Percentiles rank a stretch among this genome's conserved stretches.
Evolutionary conservation across 1,284 basidiomycete genomes (phyloP).

Genomic region (Microbotryum lychnidis-dioicae): DNA sequence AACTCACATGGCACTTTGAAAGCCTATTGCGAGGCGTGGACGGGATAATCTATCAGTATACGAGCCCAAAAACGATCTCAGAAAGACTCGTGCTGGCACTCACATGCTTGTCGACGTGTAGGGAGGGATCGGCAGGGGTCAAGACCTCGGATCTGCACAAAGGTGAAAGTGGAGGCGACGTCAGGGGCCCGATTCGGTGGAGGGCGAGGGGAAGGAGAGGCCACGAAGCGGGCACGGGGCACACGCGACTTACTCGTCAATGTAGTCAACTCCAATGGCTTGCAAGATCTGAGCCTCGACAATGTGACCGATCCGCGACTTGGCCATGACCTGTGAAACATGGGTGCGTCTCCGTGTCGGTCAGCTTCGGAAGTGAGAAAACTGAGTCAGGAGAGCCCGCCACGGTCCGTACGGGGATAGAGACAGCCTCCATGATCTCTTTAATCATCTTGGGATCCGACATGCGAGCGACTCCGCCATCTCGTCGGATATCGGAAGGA

Average conservation of each 20-base stretch:
- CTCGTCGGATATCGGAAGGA: slow-evolving; percentile 83
- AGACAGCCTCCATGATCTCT: slow-evolving; percentile 76
- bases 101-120: slow-evolving; percentile 45
- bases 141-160: slow-evolving; percentile 77
- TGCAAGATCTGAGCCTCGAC: slow-evolving; percentile 88
- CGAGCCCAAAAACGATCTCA: background rate
- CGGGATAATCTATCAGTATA: background rate
- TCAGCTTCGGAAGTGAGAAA: slow-evolving; percentile 49
- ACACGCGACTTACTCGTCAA: slow-evolving; percentile 52
- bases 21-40: slow-evolving; percentile 1
- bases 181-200: too few species aligned
- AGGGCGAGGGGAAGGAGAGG: too few species aligned
- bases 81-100: background rate
- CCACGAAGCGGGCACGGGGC: too few species aligned
- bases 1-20: slow-evolving; percentile 47
- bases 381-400: background rate
- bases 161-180: too few species aligned
- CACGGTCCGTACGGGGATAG: slow-evolving; percentile 56
- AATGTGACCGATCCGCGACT: slow-evolving; percentile 92
- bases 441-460: slow-evolving; percentile 70
- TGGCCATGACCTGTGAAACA: slow-evolving; percentile 64
- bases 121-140: slow-evolving; percentile 68
- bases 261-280: slow-evolving; percentile 92
- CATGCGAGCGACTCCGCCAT: slow-evolving; percentile 91
- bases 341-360: slow-evolving; percentile 62